These are phyloP conservation scores for Cubamyces sp. DNA, from an alignment of 768 basidiomycete species.

Conservation along the genomic window DNA sequence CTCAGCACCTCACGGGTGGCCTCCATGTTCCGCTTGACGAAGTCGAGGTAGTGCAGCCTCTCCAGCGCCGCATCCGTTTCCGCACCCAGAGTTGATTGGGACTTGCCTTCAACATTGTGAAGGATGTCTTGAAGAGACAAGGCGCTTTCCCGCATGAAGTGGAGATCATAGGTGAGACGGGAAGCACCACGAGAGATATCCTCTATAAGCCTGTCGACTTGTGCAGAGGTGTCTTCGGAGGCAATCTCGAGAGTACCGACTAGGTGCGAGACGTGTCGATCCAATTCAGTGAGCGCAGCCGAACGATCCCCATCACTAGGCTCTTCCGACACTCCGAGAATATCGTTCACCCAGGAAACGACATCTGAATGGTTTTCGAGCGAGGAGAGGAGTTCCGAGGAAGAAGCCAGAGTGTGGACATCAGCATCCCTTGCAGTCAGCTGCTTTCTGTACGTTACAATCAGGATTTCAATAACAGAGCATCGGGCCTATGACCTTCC, in stretches of 20 bases:
- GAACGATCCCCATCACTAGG: conserved; percentile 16
- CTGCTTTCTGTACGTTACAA: conserved; percentile 8
- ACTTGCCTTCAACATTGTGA: conserved; percentile 59
- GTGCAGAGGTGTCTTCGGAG: conserved; percentile 83
- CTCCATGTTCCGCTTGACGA: conserved; percentile 85
- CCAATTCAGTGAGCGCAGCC: conserved; percentile 50
- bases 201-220: conserved; percentile 87
- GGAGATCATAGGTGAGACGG: conserved; percentile 91
- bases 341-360: conserved; percentile 38
- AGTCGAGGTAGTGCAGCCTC: conserved; percentile 79
- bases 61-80: conserved; percentile 72
- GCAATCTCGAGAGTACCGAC: conserved; percentile 83
- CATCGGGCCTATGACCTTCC: conserved; percentile 17
- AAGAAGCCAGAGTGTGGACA: conserved; percentile 6
- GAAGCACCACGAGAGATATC: conserved; percentile 92
- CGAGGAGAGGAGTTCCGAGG: conserved; percentile 26
- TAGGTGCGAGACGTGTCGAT: conserved; percentile 74
- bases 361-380: conserved; percentile 34
- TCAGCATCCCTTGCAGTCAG: background rate
- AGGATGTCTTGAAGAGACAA: conserved; percentile 73
- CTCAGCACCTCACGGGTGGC: conserved; percentile 85
- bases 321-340: conserved; percentile 28
- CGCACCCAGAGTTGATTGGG: conserved; percentile 53
- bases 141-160: conserved; percentile 95
- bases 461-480: conserved; percentile 24